Percentiles rank a stretch among this genome's conserved stretches.
These are phyloP conservation scores for Arctium lappa DNA, from an alignment of 129 eudicot species.

Conservation along the genomic window DNA sequence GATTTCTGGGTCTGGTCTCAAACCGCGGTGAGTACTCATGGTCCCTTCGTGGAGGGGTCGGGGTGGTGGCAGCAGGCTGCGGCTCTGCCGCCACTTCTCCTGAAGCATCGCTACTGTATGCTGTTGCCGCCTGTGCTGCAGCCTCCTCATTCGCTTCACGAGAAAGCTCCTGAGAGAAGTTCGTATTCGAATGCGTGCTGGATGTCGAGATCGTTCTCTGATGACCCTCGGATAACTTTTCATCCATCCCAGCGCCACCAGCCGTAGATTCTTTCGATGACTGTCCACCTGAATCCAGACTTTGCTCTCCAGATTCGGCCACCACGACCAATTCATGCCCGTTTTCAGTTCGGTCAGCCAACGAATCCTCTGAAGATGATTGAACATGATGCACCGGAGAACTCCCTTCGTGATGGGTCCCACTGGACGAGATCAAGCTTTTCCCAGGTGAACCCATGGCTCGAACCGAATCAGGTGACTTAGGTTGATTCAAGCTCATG, in stretches of 20 bases:
- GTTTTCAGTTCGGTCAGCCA: conserved; percentile 37
- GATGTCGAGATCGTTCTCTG: conserved; percentile 53
- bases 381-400: conserved; percentile 66
- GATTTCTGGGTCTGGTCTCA: conserved; percentile 50
- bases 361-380: conserved; percentile 69
- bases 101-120: conserved; percentile 51
- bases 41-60: conserved; percentile 43
- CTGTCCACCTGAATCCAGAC: conserved; percentile 38
- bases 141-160: conserved; percentile 50
- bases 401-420: conserved; percentile 35
- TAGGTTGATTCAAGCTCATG: conserved; percentile 39
- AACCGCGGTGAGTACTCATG: conserved; percentile 54
- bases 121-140: conserved; percentile 32
- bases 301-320: conserved; percentile 43
- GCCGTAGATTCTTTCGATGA: conserved; percentile 17
- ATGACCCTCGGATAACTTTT: conserved; percentile 44
- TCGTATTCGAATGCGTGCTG: conserved; percentile 46
- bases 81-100: conserved; percentile 58
- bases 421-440: conserved; percentile 43
- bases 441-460: conserved; percentile 44
- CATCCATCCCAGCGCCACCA: conserved; percentile 28
- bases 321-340: conserved; percentile 36
- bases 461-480: conserved; percentile 48
- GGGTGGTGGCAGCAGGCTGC: conserved; percentile 40
- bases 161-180: conserved; percentile 45